A percentile compares a stretch with the other conserved stretches of the same genome.
These are phyloP conservation scores for Quercus gilva DNA, from an alignment of 306 rosid species.

Conservation along the genomic window DNA sequence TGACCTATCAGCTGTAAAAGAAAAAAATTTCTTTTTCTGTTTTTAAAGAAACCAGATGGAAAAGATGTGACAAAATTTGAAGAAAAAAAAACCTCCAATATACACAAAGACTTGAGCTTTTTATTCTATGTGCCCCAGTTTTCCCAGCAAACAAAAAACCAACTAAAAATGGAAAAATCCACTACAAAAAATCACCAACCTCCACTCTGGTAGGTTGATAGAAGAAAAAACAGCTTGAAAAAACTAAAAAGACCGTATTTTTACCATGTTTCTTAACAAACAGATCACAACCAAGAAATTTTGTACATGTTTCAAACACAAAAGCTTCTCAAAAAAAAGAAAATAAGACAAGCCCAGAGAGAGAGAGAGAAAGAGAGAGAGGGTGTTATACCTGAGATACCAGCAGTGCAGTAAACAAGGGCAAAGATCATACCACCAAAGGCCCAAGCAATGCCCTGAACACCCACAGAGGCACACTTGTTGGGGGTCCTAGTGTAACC, in stretches of 20 bases:
- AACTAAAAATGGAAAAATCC: background rate
- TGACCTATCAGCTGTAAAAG: background rate
- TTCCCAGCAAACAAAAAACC: constrained; percentile 3
- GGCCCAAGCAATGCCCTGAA: constrained; percentile 52
- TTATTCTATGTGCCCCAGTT: background rate
- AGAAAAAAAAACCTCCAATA: background rate
- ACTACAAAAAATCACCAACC: background rate
- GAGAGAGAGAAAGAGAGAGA: background rate
- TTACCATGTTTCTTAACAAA: background rate
- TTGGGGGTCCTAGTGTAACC: constrained; percentile 16
- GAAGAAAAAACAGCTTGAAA: background rate
- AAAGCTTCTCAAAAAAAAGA: background rate
- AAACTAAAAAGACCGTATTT: background rate
- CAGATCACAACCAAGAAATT: background rate
- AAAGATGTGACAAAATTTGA: background rate
- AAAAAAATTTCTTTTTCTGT: too few relatives aligned
- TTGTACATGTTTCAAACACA: background rate
- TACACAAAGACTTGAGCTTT: background rate
- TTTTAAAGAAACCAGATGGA: background rate
- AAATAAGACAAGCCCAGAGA: background rate
- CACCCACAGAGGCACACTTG: constrained; percentile 38
- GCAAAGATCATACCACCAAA: constrained; percentile 53
- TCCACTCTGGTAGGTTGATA: too few relatives aligned
- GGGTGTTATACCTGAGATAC: constrained; percentile 32
- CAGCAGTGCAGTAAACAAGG: constrained; percentile 45